These are phyloP conservation scores for Chernovozyma aurita DNA, from an alignment of 1,139 yeast species.

Conservation along the genomic window DNA sequence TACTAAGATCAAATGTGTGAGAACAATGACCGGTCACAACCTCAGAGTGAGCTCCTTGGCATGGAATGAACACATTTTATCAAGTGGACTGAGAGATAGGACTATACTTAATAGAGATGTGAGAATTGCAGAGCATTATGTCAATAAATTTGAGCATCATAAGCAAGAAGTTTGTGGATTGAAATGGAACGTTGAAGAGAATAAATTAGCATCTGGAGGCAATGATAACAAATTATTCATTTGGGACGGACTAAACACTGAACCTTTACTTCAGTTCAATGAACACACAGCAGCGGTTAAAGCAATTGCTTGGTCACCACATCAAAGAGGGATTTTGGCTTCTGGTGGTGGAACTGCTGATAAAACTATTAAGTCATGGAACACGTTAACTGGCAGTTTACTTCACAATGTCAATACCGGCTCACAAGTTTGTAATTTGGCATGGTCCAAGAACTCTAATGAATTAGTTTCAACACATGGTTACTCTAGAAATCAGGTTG, in stretches of 20 bases:
- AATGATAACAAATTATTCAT: conserved; percentile 82
- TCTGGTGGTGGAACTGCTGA: conserved; percentile 98
- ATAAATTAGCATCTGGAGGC: conserved; percentile 87
- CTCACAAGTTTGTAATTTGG: conserved; percentile 90
- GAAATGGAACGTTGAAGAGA: conserved; percentile 88
- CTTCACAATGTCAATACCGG: conserved; percentile 85
- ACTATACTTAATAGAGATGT: conserved; percentile 88
- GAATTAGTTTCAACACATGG: conserved; percentile 96
- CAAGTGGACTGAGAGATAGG: conserved; percentile 86
- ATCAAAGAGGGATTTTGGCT: conserved; percentile 87
- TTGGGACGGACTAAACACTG: conserved; percentile 78
- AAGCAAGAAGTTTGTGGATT: conserved; percentile 96
- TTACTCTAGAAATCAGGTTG: conserved; percentile 83
- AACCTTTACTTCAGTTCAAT: conserved; percentile 67
- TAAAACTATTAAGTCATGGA: conserved; percentile 88
- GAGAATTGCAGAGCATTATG: conserved; percentile 77
- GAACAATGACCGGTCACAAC: conserved; percentile 91
- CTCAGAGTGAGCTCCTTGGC: conserved; percentile 83
- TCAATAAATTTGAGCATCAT: conserved; percentile 68
- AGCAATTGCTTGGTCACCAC: conserved; percentile 97
- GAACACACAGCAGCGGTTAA: conserved; percentile 95
- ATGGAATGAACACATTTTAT: conserved; percentile 88
- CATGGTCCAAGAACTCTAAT: conserved; percentile 90
- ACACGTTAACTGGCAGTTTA: conserved; percentile 72
- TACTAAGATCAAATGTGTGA: conserved; percentile 71